Evolutionary conservation across 2,329 filamentous ascomycete species (phyloP), one percentile per base, ranked within the genome.

Genomic region (Dactylellina drechsleri): DNA sequence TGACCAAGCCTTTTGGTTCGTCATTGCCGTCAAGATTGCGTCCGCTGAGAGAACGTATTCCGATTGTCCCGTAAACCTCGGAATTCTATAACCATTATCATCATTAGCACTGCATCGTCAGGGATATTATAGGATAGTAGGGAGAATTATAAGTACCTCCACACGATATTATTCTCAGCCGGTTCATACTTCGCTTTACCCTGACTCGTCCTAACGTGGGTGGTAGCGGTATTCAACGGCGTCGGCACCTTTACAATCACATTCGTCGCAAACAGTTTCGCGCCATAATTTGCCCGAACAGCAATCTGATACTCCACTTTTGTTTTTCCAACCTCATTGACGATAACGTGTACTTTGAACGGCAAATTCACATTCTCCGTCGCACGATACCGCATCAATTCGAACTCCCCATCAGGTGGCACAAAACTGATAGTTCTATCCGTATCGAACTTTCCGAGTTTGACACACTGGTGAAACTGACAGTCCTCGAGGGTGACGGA

Each of bases 241-340:
- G 95, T 98, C 0, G 95, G 95, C 79, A 99, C 96, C 77, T 92
- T 91, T 62, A 99, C 89, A 43, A 97, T 86, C 28, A 99, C 95
- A 80, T 98, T 99, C 36, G 95, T 98, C 10, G 95, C 95, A 80
- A 98, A 99, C 26, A 99, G 88, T 82, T 99, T 99, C 79, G 90
- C 88, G 66, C 93, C 93, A 80, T 97, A 99, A 83, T 99, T 99
- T 77, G 95, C 93, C 81, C 95, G 93, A 80, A 99, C 93, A 64
- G 93, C 93, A 80, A 99, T 96, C 84, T 92, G 97, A 85, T 98
- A 99, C 83, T 99, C 95, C 75, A 99, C 95, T 83, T 97, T 98
- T 49, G 92, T 95, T 81, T 95, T 96, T 78, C 95, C 94, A 73
- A 98, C 88, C 83, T 99, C 95, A 81, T 97, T 97, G 80, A 99